These are phyloP conservation scores for Amniculicola lignicola DNA, from an alignment of 495 filamentous ascomycete species.

Conservation along the genomic window DNA sequence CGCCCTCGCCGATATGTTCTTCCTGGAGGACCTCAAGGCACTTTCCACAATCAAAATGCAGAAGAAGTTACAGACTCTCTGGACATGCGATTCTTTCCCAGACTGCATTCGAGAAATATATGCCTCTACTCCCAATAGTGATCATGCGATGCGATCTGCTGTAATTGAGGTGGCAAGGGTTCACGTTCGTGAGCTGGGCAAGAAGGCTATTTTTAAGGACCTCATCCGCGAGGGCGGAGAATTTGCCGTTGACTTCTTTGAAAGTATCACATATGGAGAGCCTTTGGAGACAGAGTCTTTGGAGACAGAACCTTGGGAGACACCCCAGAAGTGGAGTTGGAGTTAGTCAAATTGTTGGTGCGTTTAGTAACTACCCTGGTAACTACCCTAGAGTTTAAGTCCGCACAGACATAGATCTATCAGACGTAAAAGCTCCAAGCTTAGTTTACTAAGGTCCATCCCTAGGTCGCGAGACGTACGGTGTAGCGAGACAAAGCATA, in stretches of 20 bases:
- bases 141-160: conserved; percentile 11
- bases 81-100: conserved; percentile 11
- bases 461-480: conserved; percentile 3
- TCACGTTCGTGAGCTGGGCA: conserved; percentile 1
- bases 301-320: too few species aligned
- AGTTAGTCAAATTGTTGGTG: too few species aligned
- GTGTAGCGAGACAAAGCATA: too few species aligned
- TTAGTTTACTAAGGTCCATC: conserved; percentile 4
- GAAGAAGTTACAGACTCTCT: conserved; percentile 9
- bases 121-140: conserved; percentile 1
- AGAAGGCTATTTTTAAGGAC: conserved; percentile 10
- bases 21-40: conserved; percentile 8
- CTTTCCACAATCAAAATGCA: conserved; percentile 9
- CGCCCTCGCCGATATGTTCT: conserved; percentile 19
- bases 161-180: conserved; percentile 2
- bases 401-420: too few species aligned
- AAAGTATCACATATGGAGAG: neutral
- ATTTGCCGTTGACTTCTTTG: conserved; percentile 14
- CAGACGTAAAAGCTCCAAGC: too few species aligned
- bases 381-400: too few species aligned
- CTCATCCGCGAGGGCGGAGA: conserved; percentile 13
- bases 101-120: conserved; percentile 17
- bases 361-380: too few species aligned
- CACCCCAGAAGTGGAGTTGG: too few species aligned
- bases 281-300: too few species aligned